Evolutionary conservation across 495 filamentous ascomycete species (phyloP), one percentile per base, ranked within the genome.

Genomic region (Barbatosphaeria neglecta): DNA sequence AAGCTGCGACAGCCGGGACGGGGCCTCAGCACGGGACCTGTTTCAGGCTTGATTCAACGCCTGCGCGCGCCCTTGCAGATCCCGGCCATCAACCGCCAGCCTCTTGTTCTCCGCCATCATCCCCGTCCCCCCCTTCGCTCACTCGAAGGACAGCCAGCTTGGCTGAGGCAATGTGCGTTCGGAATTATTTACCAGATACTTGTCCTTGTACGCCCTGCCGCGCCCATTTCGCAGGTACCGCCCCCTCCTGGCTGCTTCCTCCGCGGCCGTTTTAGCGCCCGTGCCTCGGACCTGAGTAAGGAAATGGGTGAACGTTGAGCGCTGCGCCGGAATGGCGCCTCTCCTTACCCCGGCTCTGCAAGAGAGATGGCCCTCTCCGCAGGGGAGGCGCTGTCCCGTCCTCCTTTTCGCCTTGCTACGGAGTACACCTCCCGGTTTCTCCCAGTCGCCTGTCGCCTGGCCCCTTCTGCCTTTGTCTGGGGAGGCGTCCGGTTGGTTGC

Each of bases 11-110:
- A 41, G 39, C 39, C 39, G 39, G 20, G 39, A 23, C 39, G 10
- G 9, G 31, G 6, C 9, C 16, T 22, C 39, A 41, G 39, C 39
- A 41, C 39, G 31, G 39, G 3, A 2, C 39, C 3, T 41, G 39
- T 41, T 41, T 41, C 39, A 41, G 39, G 39, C 39, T 11, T 41
- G 39, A 41, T 41, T 41, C 20, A 41, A 35, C 31, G 3, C n/a
- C 31, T n/a, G 39, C 20, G 20, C 20, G 39, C 22, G n/a, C n/a
- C n/a, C n/a, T n/a, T 24, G 39, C 39, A 41, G 39, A 23, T 41
- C 39, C 22, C 39, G 39, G 20, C 39, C 39, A 24, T 22, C 20
- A 41, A 41, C 38, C 16, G 8, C 38, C 27, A 13, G n/a, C n/a
- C n/a, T n/a, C n/a, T 13, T 8, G 2, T 16, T n/a, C 6, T 2